Conservation (phyloP, 2,329 filamentous ascomycete genomes). For the Tothia fuscella region DNA sequence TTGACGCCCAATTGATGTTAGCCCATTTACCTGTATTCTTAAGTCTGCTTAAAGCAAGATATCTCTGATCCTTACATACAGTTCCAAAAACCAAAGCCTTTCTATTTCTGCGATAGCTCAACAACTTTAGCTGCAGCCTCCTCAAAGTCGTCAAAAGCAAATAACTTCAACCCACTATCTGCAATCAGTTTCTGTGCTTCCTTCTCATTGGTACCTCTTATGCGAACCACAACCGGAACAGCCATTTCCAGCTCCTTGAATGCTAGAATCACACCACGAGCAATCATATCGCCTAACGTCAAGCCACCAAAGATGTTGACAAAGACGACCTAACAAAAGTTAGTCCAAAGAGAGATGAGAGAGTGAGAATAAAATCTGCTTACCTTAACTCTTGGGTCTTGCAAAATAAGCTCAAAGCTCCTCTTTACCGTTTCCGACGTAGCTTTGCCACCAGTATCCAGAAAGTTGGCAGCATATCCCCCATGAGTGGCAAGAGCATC, state of each 20-base stretch:
- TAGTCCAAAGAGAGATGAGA: too few species aligned
- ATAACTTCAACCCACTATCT: slow-evolving; percentile 54
- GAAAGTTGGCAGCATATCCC: slow-evolving; percentile 66
- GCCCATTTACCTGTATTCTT: too few species aligned
- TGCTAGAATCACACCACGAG: slow-evolving; percentile 58
- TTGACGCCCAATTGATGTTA: too few species aligned
- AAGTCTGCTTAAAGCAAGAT: too few species aligned
- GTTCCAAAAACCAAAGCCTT: too few species aligned
- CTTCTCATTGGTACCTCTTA: slow-evolving; percentile 63
- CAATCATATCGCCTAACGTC: slow-evolving; percentile 72
- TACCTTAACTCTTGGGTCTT: slow-evolving; percentile 59
- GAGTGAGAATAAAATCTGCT: too few species aligned
- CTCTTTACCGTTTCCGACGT: slow-evolving; percentile 69
- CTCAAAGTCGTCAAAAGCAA: slow-evolving; percentile 64
- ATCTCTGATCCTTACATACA: too few species aligned
- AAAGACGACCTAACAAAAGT: too few species aligned
- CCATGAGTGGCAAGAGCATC: slow-evolving; percentile 54
- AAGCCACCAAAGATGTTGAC: slow-evolving; percentile 62
- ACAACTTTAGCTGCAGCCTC: slow-evolving; percentile 55
- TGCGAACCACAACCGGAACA: slow-evolving; percentile 63
- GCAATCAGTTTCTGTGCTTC: slow-evolving; percentile 57
- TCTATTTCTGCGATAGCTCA: too few species aligned
- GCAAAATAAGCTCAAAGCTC: slow-evolving; percentile 61
- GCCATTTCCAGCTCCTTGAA: slow-evolving; percentile 52
- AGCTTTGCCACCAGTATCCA: slow-evolving; percentile 83